Conservation (phyloP, 352 stramenopile species). For the Peronospora destructor region DNA sequence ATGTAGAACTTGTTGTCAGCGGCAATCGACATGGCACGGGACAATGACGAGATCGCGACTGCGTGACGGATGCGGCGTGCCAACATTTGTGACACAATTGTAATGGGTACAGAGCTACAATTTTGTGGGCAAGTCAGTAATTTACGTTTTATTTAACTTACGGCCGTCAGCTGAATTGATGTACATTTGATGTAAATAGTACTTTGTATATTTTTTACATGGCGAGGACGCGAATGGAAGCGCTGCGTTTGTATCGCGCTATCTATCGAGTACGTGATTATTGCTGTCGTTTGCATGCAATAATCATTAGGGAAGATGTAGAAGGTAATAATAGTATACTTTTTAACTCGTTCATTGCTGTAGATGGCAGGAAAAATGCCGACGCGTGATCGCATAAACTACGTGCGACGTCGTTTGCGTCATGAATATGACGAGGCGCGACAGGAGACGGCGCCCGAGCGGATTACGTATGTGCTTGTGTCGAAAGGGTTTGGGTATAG, state of each 20-base stretch:
- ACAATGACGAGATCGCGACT: constrained; percentile 5
- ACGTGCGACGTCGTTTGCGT: constrained; percentile 59
- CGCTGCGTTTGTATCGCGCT: constrained; percentile 56
- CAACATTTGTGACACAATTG: background rate
- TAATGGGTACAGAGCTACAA: no score
- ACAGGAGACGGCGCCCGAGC: constrained; percentile 44
- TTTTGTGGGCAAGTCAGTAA: no score
- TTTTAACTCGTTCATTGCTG: background rate
- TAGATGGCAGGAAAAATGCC: constrained; percentile 65
- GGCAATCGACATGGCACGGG: constrained; percentile 34
- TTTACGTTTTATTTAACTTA: no score
- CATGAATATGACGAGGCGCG: constrained; percentile 63
- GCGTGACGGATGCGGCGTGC: constrained; percentile 15
- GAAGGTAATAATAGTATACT: background rate
- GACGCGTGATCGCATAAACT: constrained; percentile 51
- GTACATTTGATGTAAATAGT: background rate
- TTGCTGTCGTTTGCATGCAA: background rate
- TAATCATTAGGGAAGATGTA: background rate
- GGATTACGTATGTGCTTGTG: constrained; percentile 36
- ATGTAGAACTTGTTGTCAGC: constrained; percentile 60
- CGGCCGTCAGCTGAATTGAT: background rate
- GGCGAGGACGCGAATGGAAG: constrained; percentile 25
- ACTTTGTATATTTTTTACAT: no score
- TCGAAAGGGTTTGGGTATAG: no score
- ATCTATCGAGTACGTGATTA: constrained; percentile 58